Evolutionary conservation across 2,329 filamentous ascomycete species (phyloP).

Genomic region (Stachybotrys chlorohalonatus): DNA sequence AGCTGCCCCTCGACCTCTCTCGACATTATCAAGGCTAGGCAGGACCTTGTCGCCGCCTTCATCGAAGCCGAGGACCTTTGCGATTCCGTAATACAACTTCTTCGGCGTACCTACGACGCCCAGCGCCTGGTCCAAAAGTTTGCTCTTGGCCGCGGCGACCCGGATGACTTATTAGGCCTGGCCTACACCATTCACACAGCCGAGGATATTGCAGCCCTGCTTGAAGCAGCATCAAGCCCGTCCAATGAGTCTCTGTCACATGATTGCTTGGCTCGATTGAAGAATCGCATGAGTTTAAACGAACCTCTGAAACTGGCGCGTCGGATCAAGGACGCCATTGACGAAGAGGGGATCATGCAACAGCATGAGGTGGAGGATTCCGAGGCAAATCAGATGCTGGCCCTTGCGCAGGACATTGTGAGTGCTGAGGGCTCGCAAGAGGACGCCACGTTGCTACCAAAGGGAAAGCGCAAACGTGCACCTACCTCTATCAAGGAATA

Average conservation of each 20-base stretch:
- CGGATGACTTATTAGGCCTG: conserved; percentile 80
- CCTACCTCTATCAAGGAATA: conserved; percentile 41
- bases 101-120: conserved; percentile 74
- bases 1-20: conserved; percentile 85
- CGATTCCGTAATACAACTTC: conserved; percentile 57
- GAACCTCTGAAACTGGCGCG: conserved; percentile 60
- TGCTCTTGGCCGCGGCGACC: conserved; percentile 80
- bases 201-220: conserved; percentile 49
- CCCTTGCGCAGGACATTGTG: conserved; percentile 64
- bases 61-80: conserved; percentile 57
- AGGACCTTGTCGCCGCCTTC: conserved; percentile 75
- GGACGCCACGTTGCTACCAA: conserved; percentile 44
- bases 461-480: conserved; percentile 35
- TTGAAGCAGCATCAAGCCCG: conserved; percentile 17
- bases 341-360: conserved; percentile 81
- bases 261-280: conserved; percentile 34
- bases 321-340: conserved; percentile 69
- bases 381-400: conserved; percentile 60
- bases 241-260: conserved; percentile 3
- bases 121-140: conserved; percentile 91
- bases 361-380: conserved; percentile 70
- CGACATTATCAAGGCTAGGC: conserved; percentile 64
- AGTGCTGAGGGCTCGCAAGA: conserved; percentile 55
- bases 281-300: conserved; percentile 54
- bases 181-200: conserved; percentile 74